phyloP scores from a whole-genome alignment of 805 yeast genomes.

The Metschnikowia bowlesiae region DNA sequence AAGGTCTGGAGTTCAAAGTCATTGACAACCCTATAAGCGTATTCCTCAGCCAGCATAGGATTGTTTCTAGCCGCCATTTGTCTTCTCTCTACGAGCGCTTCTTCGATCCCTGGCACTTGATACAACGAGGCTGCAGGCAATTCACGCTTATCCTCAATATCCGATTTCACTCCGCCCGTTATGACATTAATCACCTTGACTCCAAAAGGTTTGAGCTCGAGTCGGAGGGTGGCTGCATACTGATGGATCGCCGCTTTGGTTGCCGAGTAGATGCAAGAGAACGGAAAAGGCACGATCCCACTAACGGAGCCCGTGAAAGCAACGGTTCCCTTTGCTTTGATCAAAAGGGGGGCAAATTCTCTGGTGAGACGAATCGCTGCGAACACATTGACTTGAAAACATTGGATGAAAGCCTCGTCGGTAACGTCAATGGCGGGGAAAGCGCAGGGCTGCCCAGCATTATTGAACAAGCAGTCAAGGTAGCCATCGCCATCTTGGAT shows the following conservation, averaged over 20 bases:
- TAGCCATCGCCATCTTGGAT: constrained; percentile 40
- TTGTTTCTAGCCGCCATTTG: constrained; percentile 54
- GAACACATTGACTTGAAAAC: constrained; percentile 63
- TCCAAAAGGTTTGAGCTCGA: constrained; percentile 68
- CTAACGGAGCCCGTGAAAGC: constrained; percentile 73
- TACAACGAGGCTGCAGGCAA: constrained; percentile 54
- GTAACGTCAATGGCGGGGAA: constrained; percentile 65
- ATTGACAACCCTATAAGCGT: constrained; percentile 50
- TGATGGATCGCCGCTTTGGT: constrained; percentile 75
- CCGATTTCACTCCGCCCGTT: constrained; percentile 74
- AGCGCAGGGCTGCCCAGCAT: constrained; percentile 75
- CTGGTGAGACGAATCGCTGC: constrained; percentile 65
- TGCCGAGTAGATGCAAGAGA: constrained; percentile 60
- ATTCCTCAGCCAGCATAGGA: constrained; percentile 58
- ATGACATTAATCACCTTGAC: constrained; percentile 65
- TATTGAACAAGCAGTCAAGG: constrained; percentile 62
- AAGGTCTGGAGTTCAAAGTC: constrained; percentile 43
- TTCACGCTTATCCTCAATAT: constrained; percentile 62
- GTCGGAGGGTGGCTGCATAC: constrained; percentile 56
- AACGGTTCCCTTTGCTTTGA: constrained; percentile 63
- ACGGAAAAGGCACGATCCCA: constrained; percentile 67
- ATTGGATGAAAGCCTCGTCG: constrained; percentile 47
- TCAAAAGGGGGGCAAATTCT: constrained; percentile 51
- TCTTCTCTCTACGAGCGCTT: constrained; percentile 48
- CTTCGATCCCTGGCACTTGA: constrained; percentile 46